Evolutionary conservation across 257 asterid species (phyloP).

Genomic region (Solanum appendiculatum): DNA sequence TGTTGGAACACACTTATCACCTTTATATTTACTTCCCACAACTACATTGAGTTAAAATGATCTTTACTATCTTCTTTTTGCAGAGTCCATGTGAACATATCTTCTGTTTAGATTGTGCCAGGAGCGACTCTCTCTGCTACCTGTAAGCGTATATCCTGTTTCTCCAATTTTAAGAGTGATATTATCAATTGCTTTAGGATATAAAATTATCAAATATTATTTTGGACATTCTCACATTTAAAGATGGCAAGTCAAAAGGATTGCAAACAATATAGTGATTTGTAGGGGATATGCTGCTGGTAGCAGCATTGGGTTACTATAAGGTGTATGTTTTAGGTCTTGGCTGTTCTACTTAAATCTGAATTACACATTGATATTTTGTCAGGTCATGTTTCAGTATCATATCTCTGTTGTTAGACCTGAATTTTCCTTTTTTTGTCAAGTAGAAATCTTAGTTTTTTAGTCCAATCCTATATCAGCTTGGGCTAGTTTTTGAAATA

Average conservation of each 20-base stretch:
- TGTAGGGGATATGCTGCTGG: neutral
- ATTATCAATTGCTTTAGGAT: neutral
- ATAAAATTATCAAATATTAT: neutral
- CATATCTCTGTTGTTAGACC: neutral
- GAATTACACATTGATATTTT: neutral
- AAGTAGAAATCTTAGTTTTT: neutral
- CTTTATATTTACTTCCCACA: neutral
- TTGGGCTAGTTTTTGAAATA: neutral
- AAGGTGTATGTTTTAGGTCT: neutral
- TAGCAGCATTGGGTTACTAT: neutral
- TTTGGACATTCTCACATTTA: neutral
- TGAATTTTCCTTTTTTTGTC: neutral
- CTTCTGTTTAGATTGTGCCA: slow-evolving; percentile 92
- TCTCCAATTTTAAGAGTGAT: neutral
- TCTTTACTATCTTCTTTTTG: slow-evolving; percentile 17
- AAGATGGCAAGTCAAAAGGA: neutral
- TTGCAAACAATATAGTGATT: neutral
- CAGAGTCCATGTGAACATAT: slow-evolving; percentile 98
- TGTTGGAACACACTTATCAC: neutral
- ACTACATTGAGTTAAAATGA: neutral
- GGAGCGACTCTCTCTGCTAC: slow-evolving; percentile 88
- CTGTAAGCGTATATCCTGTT: slow-evolving; percentile 49
- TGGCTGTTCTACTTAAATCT: neutral
- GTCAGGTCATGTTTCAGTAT: neutral
- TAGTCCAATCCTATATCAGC: neutral